Evolutionary conservation across 306 rosid genomes (phyloP).

Genomic region (Lupinus albus): DNA sequence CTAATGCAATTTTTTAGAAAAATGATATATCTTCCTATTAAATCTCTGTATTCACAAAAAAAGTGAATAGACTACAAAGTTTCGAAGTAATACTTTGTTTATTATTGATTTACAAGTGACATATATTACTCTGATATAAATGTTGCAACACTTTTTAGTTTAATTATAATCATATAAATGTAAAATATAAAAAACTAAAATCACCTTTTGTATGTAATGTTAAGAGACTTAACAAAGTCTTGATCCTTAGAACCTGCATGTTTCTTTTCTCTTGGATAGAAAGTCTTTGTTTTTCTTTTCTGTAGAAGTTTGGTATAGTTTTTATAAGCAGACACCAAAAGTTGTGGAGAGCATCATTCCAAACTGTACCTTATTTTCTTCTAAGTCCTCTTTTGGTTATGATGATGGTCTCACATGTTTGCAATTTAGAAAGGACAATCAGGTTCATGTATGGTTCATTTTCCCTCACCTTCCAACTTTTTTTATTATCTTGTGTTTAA

Average conservation of each 20-base stretch:
- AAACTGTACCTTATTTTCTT: conserved; percentile 27
- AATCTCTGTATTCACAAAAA: too few species aligned
- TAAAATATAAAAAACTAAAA: too few species aligned
- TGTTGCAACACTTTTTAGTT: too few species aligned
- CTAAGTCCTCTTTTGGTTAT: conserved; percentile 37
- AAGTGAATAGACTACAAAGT: too few species aligned
- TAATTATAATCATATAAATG: too few species aligned
- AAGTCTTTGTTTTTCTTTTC: conserved; percentile 50
- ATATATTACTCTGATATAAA: too few species aligned
- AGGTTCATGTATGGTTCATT: conserved; percentile 34
- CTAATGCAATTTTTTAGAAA: too few species aligned
- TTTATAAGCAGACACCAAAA: conserved; percentile 61
- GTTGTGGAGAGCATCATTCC: conserved; percentile 49
- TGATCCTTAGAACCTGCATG: conserved; percentile 45
- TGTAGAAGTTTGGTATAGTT: conserved; percentile 56
- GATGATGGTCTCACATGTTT: conserved; percentile 43
- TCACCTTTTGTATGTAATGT: conserved; percentile 70
- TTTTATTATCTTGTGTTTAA: conserved; percentile 13
- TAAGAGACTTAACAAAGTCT: conserved; percentile 48
- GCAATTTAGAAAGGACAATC: conserved; percentile 41
- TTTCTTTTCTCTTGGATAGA: conserved; percentile 40
- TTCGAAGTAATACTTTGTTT: too few species aligned
- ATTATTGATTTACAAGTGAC: too few species aligned
- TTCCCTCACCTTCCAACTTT: conserved; percentile 31
- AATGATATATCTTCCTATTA: too few species aligned